Conservation (phyloP, 345 rosid genomes). For the Eucalyptus microcorys region DNA sequence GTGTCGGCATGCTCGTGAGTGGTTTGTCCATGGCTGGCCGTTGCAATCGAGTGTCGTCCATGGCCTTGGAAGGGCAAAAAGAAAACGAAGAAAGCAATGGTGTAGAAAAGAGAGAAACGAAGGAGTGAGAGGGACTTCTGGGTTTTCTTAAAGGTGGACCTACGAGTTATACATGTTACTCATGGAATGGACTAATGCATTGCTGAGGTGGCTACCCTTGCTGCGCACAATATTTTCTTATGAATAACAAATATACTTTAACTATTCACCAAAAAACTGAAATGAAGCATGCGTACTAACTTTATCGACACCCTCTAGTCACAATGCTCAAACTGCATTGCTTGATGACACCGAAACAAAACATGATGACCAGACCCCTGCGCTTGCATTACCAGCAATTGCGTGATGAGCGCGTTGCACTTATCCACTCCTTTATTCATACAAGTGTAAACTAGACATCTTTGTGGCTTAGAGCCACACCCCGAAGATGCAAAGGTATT, state of each 20-base stretch:
- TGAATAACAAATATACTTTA: background rate
- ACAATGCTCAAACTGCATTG: background rate
- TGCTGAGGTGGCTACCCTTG: background rate
- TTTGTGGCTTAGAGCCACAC: background rate
- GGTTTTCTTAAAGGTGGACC: background rate
- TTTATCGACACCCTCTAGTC: background rate
- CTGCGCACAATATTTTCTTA: background rate
- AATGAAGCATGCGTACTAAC: background rate
- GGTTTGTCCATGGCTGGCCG: background rate
- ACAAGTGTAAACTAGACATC: background rate
- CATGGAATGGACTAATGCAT: background rate
- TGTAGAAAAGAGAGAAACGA: background rate
- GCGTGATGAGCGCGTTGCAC: background rate
- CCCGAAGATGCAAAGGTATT: background rate
- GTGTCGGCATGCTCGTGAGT: background rate
- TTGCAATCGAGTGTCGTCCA: background rate
- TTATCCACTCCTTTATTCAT: background rate
- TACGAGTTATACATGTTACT: fast-evolving
- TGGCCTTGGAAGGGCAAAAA: background rate
- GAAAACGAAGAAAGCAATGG: background rate
- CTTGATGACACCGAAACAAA: background rate
- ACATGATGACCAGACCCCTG: background rate
- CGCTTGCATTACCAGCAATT: background rate
- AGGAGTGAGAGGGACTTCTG: background rate
- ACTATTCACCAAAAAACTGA: background rate